Percentiles rank a stretch among this genome's conserved stretches.
Evolutionary conservation across 1,284 basidiomycete genomes (phyloP).

Genomic region (Grifola frondosa): DNA sequence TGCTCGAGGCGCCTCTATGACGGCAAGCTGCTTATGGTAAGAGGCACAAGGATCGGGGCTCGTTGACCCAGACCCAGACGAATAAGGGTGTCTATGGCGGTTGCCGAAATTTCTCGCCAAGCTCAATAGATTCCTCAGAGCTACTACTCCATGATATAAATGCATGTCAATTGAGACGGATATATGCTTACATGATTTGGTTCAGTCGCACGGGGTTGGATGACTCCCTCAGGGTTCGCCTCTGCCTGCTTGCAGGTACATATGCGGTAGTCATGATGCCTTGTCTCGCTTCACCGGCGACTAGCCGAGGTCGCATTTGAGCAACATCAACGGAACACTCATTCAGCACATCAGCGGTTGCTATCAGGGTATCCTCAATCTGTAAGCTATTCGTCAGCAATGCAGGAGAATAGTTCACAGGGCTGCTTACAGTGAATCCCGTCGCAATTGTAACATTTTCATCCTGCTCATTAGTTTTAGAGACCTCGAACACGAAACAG

Average conservation of each 20-base stretch:
- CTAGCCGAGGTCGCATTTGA: conserved; percentile 3
- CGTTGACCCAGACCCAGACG: too few species aligned
- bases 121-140: too few species aligned
- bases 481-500: conserved; percentile 56
- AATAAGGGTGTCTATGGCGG: too few species aligned
- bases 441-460: conserved; percentile 43
- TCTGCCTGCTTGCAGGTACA: not conserved
- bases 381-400: not conserved
- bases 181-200: not conserved
- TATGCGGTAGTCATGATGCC: conserved; percentile 5
- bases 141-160: too few species aligned
- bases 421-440: conserved; percentile 42
- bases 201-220: not conserved
- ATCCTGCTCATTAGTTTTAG: conserved; percentile 57
- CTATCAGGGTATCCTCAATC: not conserved
- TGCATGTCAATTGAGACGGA: too few species aligned
- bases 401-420: not conserved
- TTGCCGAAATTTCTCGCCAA: too few species aligned
- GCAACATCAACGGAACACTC: not conserved
- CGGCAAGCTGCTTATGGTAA: too few species aligned
- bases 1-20: too few species aligned
- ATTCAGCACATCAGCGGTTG: not conserved
- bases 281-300: conserved; percentile 9
- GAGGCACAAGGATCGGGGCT: too few species aligned
- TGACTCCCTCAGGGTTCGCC: not conserved